phyloP scores from a whole-genome alignment of 2,329 filamentous ascomycete species.

The Penicillium olsonii region DNA sequence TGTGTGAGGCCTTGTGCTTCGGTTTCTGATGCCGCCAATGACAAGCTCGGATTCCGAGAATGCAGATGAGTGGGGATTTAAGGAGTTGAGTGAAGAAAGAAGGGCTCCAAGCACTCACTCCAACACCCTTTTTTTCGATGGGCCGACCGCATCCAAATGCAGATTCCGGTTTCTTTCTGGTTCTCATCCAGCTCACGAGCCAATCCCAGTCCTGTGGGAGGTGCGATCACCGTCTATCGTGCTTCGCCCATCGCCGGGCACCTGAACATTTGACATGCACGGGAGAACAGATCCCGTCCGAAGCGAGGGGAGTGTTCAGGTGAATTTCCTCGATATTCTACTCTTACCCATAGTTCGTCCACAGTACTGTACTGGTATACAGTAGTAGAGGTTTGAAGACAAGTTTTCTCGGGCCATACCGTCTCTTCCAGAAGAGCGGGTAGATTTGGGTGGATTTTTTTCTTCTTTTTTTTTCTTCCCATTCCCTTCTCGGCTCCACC shows the following conservation, averaged over 20 bases:
- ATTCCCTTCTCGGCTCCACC: not conserved
- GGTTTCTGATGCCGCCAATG: not conserved
- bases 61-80: not conserved
- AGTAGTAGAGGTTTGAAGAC: not conserved
- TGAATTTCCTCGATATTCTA: no score
- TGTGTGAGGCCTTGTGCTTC: not conserved
- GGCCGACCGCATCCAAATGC: not conserved
- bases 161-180: not conserved
- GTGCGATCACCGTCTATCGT: not conserved
- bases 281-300: not conserved
- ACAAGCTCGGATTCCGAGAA: not conserved
- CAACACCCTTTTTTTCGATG: not conserved
- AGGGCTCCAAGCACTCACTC: not conserved
- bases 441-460: not conserved
- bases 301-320: no score
- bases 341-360: no score
- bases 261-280: not conserved
- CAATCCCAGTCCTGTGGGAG: not conserved
- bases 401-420: not conserved
- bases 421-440: not conserved
- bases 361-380: no score
- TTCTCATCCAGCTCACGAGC: not conserved
- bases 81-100: not conserved
- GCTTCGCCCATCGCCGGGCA: not conserved
- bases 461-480: not conserved